Evolutionary conservation across 1,139 yeast genomes (phyloP).

Genomic region (Pichia terricola): DNA sequence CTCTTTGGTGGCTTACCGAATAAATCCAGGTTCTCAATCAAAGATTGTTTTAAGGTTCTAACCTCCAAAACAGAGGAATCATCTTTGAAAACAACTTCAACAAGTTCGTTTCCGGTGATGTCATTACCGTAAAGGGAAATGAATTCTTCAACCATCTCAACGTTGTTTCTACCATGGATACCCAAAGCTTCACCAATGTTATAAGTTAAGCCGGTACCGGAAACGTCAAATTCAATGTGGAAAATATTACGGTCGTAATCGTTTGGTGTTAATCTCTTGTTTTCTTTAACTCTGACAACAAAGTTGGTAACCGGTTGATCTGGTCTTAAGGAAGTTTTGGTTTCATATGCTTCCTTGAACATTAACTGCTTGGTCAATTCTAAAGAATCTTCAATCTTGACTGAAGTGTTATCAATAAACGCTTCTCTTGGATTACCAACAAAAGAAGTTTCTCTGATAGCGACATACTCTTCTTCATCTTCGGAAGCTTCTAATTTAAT

Average conservation of each 20-base stretch:
- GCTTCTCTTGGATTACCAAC: slow-evolving; percentile 47
- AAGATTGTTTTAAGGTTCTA: slow-evolving; percentile 74
- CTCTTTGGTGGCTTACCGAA: slow-evolving; percentile 95
- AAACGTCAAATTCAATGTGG: slow-evolving; percentile 89
- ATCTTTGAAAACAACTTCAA: slow-evolving; percentile 67
- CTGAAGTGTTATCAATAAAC: slow-evolving; percentile 32
- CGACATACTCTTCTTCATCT: slow-evolving; percentile 15
- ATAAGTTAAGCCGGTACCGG: slow-evolving; percentile 86
- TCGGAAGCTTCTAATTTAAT: slow-evolving; percentile 23
- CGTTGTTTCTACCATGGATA: slow-evolving; percentile 80
- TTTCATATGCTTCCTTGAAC: slow-evolving; percentile 71
- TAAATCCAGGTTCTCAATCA: slow-evolving; percentile 72
- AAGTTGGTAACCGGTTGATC: slow-evolving; percentile 82
- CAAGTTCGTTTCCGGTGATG: slow-evolving; percentile 55
- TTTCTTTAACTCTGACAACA: slow-evolving; percentile 83
- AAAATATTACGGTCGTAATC: slow-evolving; percentile 92
- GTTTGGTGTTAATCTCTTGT: slow-evolving; percentile 83
- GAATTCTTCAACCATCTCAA: slow-evolving; percentile 57
- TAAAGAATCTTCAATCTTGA: slow-evolving; percentile 28
- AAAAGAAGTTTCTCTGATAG: slow-evolving; percentile 49
- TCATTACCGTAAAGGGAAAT: slow-evolving; percentile 47
- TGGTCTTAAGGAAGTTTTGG: slow-evolving; percentile 61
- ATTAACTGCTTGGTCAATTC: slow-evolving; percentile 64
- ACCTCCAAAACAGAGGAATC: slow-evolving; percentile 49
- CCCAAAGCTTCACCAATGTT: slow-evolving; percentile 97